Conservation (phyloP, 768 basidiomycete genomes). For the Crucibulum laeve region DNA sequence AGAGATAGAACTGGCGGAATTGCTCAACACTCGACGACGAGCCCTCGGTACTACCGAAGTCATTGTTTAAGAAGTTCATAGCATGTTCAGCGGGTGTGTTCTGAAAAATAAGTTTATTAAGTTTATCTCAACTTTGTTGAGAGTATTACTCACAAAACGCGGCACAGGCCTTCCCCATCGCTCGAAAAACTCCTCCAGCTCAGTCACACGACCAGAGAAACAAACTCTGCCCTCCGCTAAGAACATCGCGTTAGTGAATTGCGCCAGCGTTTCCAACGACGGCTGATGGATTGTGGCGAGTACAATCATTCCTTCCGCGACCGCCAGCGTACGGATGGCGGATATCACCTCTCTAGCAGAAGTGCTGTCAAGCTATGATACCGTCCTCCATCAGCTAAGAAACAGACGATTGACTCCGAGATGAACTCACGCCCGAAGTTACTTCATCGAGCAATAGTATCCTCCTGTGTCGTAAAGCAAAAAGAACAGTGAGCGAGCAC, state of each 20-base stretch:
- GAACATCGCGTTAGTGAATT: constrained; percentile 58
- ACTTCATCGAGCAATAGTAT: constrained; percentile 64
- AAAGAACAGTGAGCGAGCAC: background rate
- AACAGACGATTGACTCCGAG: background rate
- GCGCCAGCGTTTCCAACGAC: constrained; percentile 50
- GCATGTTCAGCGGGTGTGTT: constrained; percentile 57
- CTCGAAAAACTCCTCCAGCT: constrained; percentile 34
- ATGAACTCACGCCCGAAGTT: constrained; percentile 39
- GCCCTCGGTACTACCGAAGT: constrained; percentile 26
- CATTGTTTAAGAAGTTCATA: constrained; percentile 51
- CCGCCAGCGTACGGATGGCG: constrained; percentile 39
- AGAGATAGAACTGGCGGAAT: constrained; percentile 31
- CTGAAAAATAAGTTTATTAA: constrained; percentile 22
- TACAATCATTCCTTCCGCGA: constrained; percentile 47
- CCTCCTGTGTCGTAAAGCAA: constrained; percentile 21
- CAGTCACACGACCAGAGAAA: constrained; percentile 37
- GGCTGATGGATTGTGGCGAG: constrained; percentile 71
- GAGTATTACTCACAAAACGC: constrained; percentile 22
- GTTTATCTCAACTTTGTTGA: background rate
- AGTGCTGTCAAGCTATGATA: constrained; percentile 41
- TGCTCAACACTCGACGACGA: constrained; percentile 16
- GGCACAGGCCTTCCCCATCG: constrained; percentile 33
- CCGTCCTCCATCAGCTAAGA: background rate
- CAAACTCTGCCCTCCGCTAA: constrained; percentile 48
- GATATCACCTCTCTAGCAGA: constrained; percentile 37